Evolutionary conservation across 176 grass and related monocot species (phyloP).

Genomic region (Elaeis guineensis): DNA sequence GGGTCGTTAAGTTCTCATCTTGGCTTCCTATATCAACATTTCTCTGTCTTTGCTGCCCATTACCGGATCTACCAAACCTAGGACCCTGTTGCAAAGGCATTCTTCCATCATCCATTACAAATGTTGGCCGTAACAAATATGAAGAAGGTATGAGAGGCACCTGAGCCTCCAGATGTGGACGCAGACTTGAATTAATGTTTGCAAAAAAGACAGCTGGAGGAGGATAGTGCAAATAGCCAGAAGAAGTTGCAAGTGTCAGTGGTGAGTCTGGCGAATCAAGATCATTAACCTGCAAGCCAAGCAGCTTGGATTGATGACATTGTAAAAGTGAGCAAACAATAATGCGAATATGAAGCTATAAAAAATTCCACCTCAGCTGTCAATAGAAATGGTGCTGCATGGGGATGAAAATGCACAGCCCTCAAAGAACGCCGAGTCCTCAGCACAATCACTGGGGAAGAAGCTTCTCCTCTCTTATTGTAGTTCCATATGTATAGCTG

Average conservation of each 20-base stretch:
- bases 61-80: constrained; percentile 27
- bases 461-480: constrained; percentile 63
- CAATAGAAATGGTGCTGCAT: constrained; percentile 82
- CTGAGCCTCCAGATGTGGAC: constrained; percentile 40
- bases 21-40: constrained; percentile 37
- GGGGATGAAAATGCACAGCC: constrained; percentile 99
- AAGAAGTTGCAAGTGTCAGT: constrained; percentile 77
- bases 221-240: constrained; percentile 85
- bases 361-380: constrained; percentile 73
- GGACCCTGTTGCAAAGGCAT: constrained; percentile 33
- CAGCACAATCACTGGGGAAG: constrained; percentile 60
- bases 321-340: constrained; percentile 11
- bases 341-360: constrained; percentile 14
- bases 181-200: constrained; percentile 46
- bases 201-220: constrained; percentile 58
- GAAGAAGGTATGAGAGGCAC: constrained; percentile 12
- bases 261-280: constrained; percentile 75
- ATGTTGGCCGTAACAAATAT: constrained; percentile 43
- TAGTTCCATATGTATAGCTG: constrained; percentile 99
- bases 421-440: constrained; percentile 91
- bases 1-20: constrained; percentile 26
- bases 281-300: constrained; percentile 78
- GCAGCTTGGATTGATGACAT: background rate
- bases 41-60: constrained; percentile 29
- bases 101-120: constrained; percentile 38